These are phyloP conservation scores for Citrus glauca DNA, from an alignment of 345 rosid species.

Conservation along the genomic window DNA sequence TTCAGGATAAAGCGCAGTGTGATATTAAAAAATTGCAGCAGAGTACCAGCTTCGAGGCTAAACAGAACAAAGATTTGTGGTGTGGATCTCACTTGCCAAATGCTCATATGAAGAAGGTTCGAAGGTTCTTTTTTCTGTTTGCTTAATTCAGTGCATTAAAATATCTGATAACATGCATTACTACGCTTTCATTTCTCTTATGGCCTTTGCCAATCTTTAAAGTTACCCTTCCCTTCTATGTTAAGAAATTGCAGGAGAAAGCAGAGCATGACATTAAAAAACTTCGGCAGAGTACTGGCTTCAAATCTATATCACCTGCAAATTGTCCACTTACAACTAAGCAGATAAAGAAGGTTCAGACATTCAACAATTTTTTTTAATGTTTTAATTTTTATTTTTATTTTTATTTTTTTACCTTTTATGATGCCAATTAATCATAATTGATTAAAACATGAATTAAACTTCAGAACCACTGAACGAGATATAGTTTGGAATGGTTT, in stretches of 20 bases:
- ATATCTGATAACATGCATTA: not conserved
- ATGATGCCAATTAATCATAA: not conserved
- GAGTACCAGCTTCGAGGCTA: conserved; percentile 24
- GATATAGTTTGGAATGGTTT: not conserved
- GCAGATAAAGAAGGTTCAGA: conserved; percentile 25
- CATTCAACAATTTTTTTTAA: not conserved
- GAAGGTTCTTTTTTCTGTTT: not conserved
- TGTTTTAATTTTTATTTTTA: too few species aligned
- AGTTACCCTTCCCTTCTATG: not conserved
- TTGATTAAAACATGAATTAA: not conserved
- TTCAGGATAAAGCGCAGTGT: conserved; percentile 27
- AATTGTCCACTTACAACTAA: conserved; percentile 9
- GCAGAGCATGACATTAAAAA: conserved; percentile 16
- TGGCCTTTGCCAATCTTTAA: not conserved
- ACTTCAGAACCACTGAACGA: not conserved
- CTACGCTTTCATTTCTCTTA: not conserved
- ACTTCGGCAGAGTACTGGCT: conserved; percentile 20
- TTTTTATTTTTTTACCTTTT: too few species aligned
- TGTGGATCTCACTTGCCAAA: conserved; percentile 8
- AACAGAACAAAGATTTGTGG: conserved; percentile 10
- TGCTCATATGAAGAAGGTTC: conserved; percentile 27
- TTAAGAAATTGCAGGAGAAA: conserved; percentile 27
- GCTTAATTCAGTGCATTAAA: not conserved
- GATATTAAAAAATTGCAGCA: conserved; percentile 19
- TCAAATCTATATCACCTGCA: conserved; percentile 19